Conservation (phyloP, 1,139 yeast species). For the Suhomyces kunorum region DNA sequence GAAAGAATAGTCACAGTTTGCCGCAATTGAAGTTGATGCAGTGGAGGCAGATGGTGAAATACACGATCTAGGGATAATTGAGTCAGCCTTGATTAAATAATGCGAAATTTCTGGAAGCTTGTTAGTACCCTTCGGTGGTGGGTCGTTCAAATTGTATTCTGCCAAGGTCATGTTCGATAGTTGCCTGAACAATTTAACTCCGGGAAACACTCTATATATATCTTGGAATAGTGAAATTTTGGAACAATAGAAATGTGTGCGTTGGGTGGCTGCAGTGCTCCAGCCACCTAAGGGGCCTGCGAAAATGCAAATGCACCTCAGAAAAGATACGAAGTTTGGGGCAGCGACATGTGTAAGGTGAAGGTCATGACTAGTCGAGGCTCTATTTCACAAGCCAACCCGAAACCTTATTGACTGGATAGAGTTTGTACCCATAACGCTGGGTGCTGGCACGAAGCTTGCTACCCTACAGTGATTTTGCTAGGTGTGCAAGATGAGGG, state of each 20-base stretch:
- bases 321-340: neutral
- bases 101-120: slow-evolving; percentile 2
- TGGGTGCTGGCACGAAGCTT: too few relatives aligned
- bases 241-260: slow-evolving; percentile 9
- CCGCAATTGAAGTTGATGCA: slow-evolving; percentile 13
- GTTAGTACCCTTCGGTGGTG: slow-evolving; percentile 18
- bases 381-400: too few relatives aligned
- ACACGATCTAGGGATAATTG: slow-evolving; percentile 21
- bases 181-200: neutral
- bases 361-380: too few relatives aligned
- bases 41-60: slow-evolving; percentile 18
- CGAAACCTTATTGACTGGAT: too few relatives aligned
- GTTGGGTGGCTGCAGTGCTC: slow-evolving; percentile 4
- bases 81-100: slow-evolving; percentile 16
- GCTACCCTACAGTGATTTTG: too few relatives aligned
- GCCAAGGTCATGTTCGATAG: slow-evolving; percentile 13
- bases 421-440: too few relatives aligned
- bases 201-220: slow-evolving; percentile 2
- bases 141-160: slow-evolving; percentile 17
- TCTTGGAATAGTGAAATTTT: slow-evolving; percentile 8
- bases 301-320: neutral
- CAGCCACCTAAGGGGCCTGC: slow-evolving; percentile 4
- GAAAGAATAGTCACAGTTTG: slow-evolving; percentile 12
- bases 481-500: too few relatives aligned
- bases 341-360: neutral